Evolutionary conservation across 2,329 filamentous ascomycete genomes (phyloP).

Genomic region (Neocatenulostroma microsporum): DNA sequence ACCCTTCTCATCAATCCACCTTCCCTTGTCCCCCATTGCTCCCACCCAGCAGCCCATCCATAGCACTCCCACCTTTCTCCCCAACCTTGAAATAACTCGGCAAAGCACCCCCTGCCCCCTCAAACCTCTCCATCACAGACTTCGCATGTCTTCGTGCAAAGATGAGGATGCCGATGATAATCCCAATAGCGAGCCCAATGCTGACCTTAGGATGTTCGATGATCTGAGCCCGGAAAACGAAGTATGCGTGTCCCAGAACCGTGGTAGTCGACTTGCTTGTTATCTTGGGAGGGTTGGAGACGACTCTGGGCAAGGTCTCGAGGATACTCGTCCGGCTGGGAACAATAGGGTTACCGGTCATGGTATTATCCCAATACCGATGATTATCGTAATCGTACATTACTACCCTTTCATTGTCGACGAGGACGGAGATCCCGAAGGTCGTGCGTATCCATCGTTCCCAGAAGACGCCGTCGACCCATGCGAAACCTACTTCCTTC

Average conservation of each 20-base stretch:
- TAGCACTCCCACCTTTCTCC: conserved; percentile 53
- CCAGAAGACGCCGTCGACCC: conserved; percentile 97
- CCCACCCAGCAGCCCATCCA: conserved; percentile 58
- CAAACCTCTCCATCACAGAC: background rate
- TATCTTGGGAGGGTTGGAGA: conserved; percentile 61
- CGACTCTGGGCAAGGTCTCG: conserved; percentile 70
- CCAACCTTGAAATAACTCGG: conserved; percentile 33
- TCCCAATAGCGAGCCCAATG: conserved; percentile 50
- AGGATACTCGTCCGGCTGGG: conserved; percentile 84
- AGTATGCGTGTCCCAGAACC: conserved; percentile 61
- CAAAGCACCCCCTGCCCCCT: conserved; percentile 16
- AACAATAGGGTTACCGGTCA: conserved; percentile 81
- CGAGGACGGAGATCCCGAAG: conserved; percentile 77
- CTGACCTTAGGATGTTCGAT: conserved; percentile 40
- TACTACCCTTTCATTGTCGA: conserved; percentile 81
- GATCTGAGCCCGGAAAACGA: conserved; percentile 34
- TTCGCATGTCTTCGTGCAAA: conserved; percentile 25
- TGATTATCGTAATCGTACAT: conserved; percentile 96
- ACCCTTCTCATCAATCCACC: conserved; percentile 20
- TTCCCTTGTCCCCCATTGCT: conserved; percentile 32
- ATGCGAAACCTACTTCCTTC: conserved; percentile 89
- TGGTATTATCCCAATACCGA: conserved; percentile 88
- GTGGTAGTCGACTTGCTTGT: conserved; percentile 70
- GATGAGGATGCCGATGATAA: conserved; percentile 28
- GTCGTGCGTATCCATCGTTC: conserved; percentile 94